Evolutionary conservation across 495 filamentous ascomycete species (phyloP), one percentile per base, ranked within the genome.

Genomic region (Penicillium dipodomyicola): DNA sequence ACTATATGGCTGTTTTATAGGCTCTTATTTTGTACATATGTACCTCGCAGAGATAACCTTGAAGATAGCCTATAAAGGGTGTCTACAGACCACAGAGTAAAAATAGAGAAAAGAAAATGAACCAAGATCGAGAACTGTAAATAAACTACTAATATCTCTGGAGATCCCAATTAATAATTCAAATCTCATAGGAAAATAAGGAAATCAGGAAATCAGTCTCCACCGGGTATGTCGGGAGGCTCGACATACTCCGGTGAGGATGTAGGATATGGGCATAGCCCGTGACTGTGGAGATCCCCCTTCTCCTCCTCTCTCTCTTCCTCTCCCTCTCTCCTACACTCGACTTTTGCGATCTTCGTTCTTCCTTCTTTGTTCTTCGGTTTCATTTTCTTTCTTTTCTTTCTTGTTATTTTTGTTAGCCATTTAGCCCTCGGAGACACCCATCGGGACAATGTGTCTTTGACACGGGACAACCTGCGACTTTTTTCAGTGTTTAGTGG

Each of bases 391-490:
- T 49, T 20, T 17, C 29, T 32, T 33, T 37, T 11, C 15, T 22
- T 35, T 7, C n/a, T 30, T 23, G 19, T 7, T 15, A 14, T 8
- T 20, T 35, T 22, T 20, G 14, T 15, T 25, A 29, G 27, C 27
- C 27, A 7, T 29, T 9, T 30, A 30, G 23, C 8, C 10, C 29
- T 49, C 7, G 29, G n/a, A 30, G 8, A 14, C 14, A 29, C 15
- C 47, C 17, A 35, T 37, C 44, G 48, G 14, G 56, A 65, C 54
- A 30, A 67, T 66, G 64, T 49, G 27, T 48, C 27, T 57, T 9
- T 61, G 47, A 67, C 22, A 50, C 39, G 33, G 33, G 9, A 37
- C 15, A 41, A 22, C 23, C 17, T 46, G 14, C 51, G 40, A 32
- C 20, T 37, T 54, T 20, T 20, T 54, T 49, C 23, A 47, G 41